Evolutionary conservation across 2,329 filamentous ascomycete genomes (phyloP).

Genomic region (Beauveria sp.): DNA sequence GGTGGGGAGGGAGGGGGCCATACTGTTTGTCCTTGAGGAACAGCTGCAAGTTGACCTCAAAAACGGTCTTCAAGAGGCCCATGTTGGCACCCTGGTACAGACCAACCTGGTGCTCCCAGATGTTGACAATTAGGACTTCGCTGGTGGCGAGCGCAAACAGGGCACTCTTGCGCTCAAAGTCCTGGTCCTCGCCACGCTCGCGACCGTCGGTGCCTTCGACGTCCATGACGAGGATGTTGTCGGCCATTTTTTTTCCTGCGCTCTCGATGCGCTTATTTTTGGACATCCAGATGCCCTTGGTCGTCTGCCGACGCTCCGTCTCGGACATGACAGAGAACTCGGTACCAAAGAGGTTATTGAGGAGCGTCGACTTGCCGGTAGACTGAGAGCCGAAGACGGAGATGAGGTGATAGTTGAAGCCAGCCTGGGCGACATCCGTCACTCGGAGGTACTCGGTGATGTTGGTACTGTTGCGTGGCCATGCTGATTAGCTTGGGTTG

Average conservation of each 20-base stretch:
- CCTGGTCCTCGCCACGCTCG: conserved; percentile 94
- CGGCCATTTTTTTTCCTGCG: conserved; percentile 63
- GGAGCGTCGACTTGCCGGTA: conserved; percentile 92
- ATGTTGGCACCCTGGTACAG: conserved; percentile 98
- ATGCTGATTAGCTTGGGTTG: conserved; percentile 13
- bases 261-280: conserved; percentile 72
- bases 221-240: conserved; percentile 99
- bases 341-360: conserved; percentile 93
- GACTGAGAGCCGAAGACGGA: conserved; percentile 98
- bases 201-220: conserved; percentile 96
- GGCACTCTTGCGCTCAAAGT: conserved; percentile 97
- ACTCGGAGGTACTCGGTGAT: conserved; percentile 74
- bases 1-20: conserved; percentile 29
- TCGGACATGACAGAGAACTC: conserved; percentile 98
- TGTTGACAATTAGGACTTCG: conserved; percentile 96
- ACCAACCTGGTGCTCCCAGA: conserved; percentile 98
- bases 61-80: conserved; percentile 96
- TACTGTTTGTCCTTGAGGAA: conserved; percentile 94
- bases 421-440: conserved; percentile 74
- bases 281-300: conserved; percentile 99
- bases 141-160: conserved; percentile 95
- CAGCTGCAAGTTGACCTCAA: conserved; percentile 94
- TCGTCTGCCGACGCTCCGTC: conserved; percentile 87
- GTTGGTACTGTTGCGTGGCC: conserved; percentile 48
- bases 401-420: conserved; percentile 99